Conservation (phyloP, 1,139 yeast species). For the Waltiozyma sp. region DNA sequence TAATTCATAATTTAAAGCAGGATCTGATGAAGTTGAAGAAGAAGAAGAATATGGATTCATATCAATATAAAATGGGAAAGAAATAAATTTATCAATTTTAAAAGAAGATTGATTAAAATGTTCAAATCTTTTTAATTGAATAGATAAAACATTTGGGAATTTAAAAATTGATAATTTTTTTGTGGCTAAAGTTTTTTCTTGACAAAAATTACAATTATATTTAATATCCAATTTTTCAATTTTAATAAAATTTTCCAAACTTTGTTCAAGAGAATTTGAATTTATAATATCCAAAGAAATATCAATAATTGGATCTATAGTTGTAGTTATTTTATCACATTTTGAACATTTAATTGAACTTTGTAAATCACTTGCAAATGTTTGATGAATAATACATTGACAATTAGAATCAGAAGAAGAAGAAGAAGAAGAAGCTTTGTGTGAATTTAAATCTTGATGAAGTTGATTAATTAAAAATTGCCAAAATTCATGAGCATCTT, state of each 20-base stretch:
- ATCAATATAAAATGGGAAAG: conserved; percentile 63
- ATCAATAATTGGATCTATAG: conserved; percentile 86
- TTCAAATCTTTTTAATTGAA: conserved; percentile 82
- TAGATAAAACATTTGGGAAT: conserved; percentile 67
- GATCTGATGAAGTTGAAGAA: conserved; percentile 9
- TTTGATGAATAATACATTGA: conserved; percentile 69
- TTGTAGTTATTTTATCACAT: conserved; percentile 54
- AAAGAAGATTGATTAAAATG: conserved; percentile 51
- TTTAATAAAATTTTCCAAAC: conserved; percentile 66
- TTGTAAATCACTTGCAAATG: conserved; percentile 65
- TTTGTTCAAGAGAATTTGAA: conserved; percentile 37
- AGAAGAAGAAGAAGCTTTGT: conserved; percentile 3
- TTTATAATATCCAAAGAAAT: conserved; percentile 62
- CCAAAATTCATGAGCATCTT: conserved; percentile 97
- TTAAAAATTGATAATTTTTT: conserved; percentile 60
- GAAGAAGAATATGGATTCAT: conserved; percentile 47
- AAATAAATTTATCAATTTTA: conserved; percentile 67
- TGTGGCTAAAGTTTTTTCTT: conserved; percentile 47
- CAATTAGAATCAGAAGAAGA: conserved; percentile 27
- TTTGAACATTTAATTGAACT: conserved; percentile 64
- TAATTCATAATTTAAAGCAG: conserved; percentile 51
- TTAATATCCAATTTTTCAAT: conserved; percentile 66
- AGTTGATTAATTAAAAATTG: conserved; percentile 80
- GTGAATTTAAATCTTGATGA: conserved; percentile 30
- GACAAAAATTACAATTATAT: conserved; percentile 62